phyloP scores from a whole-genome alignment of 257 asterid genomes.

The Solanum neorickii region DNA sequence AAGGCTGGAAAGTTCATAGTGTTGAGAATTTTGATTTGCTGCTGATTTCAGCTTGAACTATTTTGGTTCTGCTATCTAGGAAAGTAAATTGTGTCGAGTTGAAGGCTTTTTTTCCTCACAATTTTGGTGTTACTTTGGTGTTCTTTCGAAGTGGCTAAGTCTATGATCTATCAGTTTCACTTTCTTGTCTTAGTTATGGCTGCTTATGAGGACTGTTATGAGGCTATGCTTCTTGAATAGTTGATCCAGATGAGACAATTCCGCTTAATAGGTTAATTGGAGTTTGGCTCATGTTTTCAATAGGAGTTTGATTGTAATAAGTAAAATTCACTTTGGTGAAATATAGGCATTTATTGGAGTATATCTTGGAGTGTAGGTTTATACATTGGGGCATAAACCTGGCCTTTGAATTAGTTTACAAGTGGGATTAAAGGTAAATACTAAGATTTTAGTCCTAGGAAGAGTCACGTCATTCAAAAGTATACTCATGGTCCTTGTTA shows the following conservation, averaged over 20 bases:
- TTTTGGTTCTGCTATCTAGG: not conserved
- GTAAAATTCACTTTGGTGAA: constrained; percentile 12
- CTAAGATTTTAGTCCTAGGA: not conserved
- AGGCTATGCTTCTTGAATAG: not conserved
- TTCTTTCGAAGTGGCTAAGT: not conserved
- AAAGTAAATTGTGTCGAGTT: not conserved
- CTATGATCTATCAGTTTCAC: not conserved
- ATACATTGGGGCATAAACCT: constrained; percentile 15
- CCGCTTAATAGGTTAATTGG: not conserved
- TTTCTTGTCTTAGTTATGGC: not conserved
- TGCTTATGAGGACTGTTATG: not conserved
- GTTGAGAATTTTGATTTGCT: not conserved
- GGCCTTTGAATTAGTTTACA: constrained; percentile 13
- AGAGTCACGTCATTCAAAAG: not conserved
- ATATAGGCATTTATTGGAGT: constrained; percentile 25
- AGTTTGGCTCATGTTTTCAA: not conserved
- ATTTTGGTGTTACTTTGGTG: not conserved
- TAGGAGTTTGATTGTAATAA: constrained; percentile 1
- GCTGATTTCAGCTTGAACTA: not conserved
- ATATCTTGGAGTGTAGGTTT: constrained; percentile 21
- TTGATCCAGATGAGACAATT: not conserved
- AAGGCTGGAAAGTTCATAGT: not conserved
- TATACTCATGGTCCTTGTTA: not conserved
- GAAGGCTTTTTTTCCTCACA: not conserved
- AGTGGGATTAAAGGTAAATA: constrained; percentile 17